Base-by-base conservation (phyloP, 1,139 yeast genomes). In the Saccharomyces hybrid region DNA sequence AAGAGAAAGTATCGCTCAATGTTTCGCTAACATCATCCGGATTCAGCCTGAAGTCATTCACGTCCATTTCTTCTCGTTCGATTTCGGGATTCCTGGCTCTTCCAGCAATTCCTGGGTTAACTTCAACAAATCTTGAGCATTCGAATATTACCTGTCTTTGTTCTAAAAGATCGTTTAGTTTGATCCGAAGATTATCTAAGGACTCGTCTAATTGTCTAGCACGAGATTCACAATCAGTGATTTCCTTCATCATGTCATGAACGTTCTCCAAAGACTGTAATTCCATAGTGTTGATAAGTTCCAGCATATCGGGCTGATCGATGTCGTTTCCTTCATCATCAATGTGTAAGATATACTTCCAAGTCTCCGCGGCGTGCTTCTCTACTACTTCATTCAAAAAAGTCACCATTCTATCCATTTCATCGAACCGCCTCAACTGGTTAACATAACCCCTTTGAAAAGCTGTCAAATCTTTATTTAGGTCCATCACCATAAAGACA, bases 371-470 rank as follows among this genome's bases (percentile, higher is more conserved):
- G 7, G 62, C 54, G 50, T 71, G 72, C 52, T 65, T 75, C 67
- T 65, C 69, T 74, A 82, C 79, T 28, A 75, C 72, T 1, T 67
- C 58, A 9, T 75, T 73, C 67, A 85, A 76, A 63, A 74, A 81
- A 51, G 78, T 73, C 59, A 78, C 78, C 63, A 83, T 86, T 63
- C 90, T 78, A 64, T 84, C 88, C 41, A 82, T 79, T 59, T 84
- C 85, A 66, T 85, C 90, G 55, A 84, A 74, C 59, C 76, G 78
- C 61, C 90, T 76, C 59, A 86, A 78, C 64, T 86, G 91, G 61
- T 78, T 77, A 51, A 86, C 88, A 66, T 84, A 86, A 0, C 86
- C 74, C 59, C 95, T 77, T 70, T 86, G 95, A 67, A 86, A 86
- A 48, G 84, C 83, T 59, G 80, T 83, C 32, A 84, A 81, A 54